Percentiles rank a stretch among this genome's conserved stretches.
Evolutionary conservation across 768 basidiomycete genomes (phyloP).

Genomic region (Kwoniella botswanensis): DNA sequence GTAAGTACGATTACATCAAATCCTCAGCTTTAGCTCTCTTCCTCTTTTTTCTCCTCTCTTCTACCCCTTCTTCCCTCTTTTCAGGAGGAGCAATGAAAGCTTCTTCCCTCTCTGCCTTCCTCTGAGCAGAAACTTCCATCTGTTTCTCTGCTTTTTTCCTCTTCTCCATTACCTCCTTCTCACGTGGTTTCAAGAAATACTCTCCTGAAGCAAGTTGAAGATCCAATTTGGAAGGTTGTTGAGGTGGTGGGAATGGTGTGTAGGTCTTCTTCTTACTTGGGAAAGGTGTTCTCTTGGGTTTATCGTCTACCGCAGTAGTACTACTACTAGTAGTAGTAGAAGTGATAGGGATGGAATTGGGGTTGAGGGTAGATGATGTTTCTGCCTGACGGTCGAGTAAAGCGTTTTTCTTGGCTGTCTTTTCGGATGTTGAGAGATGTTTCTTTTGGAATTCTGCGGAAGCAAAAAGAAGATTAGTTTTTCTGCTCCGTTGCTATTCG

Average conservation of each 20-base stretch:
- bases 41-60: constrained; percentile 68
- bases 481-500: background rate
- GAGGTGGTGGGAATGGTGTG: constrained; percentile 98
- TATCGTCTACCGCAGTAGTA: background rate
- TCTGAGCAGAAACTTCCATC: constrained; percentile 72
- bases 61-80: constrained; percentile 70
- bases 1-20: constrained; percentile 11
- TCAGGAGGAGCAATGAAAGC: constrained; percentile 89
- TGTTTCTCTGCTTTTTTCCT: constrained; percentile 80
- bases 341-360: constrained; percentile 56
- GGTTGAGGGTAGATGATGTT: constrained; percentile 61
- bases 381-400: constrained; percentile 67
- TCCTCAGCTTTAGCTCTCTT: constrained; percentile 26
- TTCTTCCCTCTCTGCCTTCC: constrained; percentile 79
- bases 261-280: constrained; percentile 78
- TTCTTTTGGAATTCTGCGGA: constrained; percentile 77
- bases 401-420: constrained; percentile 88
- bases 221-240: constrained; percentile 92
- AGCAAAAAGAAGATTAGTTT: background rate
- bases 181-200: constrained; percentile 91
- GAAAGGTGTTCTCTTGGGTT: constrained; percentile 56
- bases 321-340: background rate
- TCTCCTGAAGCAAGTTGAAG: constrained; percentile 94
- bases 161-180: constrained; percentile 78
- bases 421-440: constrained; percentile 91